Conservation (phyloP, 345 rosid species). For the Brassica cretica region DNA sequence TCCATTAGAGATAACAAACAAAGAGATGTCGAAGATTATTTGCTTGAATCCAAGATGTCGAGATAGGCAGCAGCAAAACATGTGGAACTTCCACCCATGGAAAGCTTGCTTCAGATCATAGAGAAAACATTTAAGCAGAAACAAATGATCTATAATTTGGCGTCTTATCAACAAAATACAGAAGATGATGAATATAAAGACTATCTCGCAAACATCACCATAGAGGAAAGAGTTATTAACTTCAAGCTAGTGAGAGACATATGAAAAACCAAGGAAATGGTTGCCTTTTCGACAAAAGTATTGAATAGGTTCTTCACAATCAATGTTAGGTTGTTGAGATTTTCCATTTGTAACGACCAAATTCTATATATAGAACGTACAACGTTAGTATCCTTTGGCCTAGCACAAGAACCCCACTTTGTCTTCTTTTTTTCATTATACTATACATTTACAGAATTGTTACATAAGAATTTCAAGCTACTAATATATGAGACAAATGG, state of each 20-base stretch:
- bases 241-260: neutral
- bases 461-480: neutral
- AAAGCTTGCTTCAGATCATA: too few species aligned
- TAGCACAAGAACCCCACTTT: neutral
- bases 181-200: too few species aligned
- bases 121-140: too few species aligned
- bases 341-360: neutral
- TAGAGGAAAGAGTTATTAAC: neutral
- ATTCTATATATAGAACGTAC: neutral
- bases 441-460: neutral
- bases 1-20: neutral
- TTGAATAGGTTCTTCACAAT: neutral
- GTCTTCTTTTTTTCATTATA: neutral
- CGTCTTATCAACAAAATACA: too few species aligned
- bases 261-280: neutral
- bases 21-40: neutral
- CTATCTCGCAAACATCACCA: neutral
- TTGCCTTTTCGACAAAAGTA: neutral
- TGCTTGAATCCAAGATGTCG: neutral
- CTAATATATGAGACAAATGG: neutral
- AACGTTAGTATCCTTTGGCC: neutral
- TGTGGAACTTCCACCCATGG: neutral
- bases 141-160: too few species aligned
- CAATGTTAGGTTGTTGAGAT: neutral
- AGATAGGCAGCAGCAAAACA: neutral